Evolutionary conservation across 495 filamentous ascomycete genomes (phyloP), one percentile per base, ranked within the genome.

Genomic region (Aspergillus saccharolyticus): DNA sequence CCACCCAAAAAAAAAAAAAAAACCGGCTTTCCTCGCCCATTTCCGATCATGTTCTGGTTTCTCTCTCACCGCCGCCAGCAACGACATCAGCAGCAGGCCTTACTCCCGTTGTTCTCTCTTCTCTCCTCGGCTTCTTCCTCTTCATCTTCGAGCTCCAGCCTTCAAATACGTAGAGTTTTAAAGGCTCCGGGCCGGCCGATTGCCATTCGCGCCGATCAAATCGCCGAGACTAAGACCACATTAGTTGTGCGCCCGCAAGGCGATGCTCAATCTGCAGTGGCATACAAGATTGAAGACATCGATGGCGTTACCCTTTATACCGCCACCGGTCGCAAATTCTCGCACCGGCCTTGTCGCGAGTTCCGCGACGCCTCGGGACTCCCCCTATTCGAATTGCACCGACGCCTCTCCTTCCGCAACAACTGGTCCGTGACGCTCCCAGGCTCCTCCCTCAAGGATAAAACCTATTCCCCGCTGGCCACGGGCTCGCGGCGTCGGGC

Each of bases 381-480:
- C 1, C 62, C 62, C 1, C 33, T 64, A 12, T 64, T 71, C 53
- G 66, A 71, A 47, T 54, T 71, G 2, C 64, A 69, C 43, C 54
- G 55, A 7, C 59, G 59, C 42, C 25, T 24, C 5, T 24, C 47
- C 17, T 53, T 55, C 18, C 51, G 42, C 19, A 42, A 52, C 16
- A 42, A 52, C 3, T 71, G 69, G 69, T 62, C 47, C 12, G 52
- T 71, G 25, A 64, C 64, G 3, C 55, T 69, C 45, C 69, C 69
- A 1, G 69, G 69, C 28, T 39, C 33, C 4, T 39, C 33, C 33
- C 4, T 8, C 33, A 39, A 39, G 12, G 55, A 55, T 48, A 53
- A 43, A 24, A 30, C 47, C 15, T 44, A 28, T 8, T 52, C 45
- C 8, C 63, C 47, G 12, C 54, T 66, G 14, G 65, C 61, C 2